A percentile compares a stretch with the other conserved stretches of the same genome.
Conservation (phyloP, 2,329 filamentous ascomycete genomes). For the Ambrosiella xylebori region DNA sequence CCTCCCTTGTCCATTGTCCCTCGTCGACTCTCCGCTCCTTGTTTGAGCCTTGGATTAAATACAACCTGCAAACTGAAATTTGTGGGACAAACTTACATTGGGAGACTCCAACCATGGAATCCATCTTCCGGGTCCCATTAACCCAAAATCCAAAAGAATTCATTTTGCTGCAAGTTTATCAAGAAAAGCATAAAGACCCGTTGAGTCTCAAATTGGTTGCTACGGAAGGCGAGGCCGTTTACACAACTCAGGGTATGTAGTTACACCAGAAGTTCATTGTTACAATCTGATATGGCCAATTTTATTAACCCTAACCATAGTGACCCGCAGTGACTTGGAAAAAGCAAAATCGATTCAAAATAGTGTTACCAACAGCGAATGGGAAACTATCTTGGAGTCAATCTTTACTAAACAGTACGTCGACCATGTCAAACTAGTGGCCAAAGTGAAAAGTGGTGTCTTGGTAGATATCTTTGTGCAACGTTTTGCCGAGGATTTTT, state of each 20-base stretch:
- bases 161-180: slow-evolving; percentile 43
- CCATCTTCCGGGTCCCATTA: slow-evolving; percentile 41
- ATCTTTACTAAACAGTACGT: slow-evolving; percentile 36
- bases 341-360: slow-evolving; percentile 36
- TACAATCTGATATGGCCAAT: too few species aligned
- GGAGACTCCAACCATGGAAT: background rate
- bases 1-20: background rate
- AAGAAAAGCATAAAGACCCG: slow-evolving; percentile 27
- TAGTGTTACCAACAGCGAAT: slow-evolving; percentile 44
- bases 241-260: slow-evolving; percentile 38
- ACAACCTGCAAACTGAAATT: background rate
- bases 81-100: background rate
- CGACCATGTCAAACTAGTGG: slow-evolving; percentile 40
- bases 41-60: background rate
- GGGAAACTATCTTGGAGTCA: slow-evolving; percentile 42
- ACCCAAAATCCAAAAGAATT: slow-evolving; percentile 34
- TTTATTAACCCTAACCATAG: slow-evolving; percentile 4
- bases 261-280: background rate
- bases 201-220: slow-evolving; percentile 51
- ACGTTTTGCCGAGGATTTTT: slow-evolving; percentile 50
- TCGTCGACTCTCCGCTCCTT: background rate
- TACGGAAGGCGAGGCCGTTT: slow-evolving; percentile 48
- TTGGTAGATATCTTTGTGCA: slow-evolving; percentile 44
- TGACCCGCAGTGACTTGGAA: slow-evolving; percentile 31
- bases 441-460: slow-evolving; percentile 35